Conservation (phyloP, 2,329 filamentous ascomycete species). For the Ophiostoma perfectum region DNA sequence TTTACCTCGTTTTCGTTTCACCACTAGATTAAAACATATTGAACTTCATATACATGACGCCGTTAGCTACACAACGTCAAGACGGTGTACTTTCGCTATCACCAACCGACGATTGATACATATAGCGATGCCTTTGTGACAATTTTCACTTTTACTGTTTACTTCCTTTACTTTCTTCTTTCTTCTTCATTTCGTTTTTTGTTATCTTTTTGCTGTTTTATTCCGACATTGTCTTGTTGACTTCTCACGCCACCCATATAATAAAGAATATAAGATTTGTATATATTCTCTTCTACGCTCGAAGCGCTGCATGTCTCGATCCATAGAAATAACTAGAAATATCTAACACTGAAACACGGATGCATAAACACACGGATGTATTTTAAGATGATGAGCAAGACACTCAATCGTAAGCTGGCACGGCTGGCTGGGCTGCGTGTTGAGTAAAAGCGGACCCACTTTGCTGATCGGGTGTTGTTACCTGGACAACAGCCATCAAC, state of each 20-base stretch:
- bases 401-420: not conserved
- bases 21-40: too few relatives aligned
- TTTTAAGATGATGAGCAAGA: not conserved
- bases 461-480: constrained; percentile 16
- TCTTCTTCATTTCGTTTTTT: not conserved
- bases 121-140: too few relatives aligned
- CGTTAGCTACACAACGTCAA: too few relatives aligned
- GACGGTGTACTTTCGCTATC: too few relatives aligned
- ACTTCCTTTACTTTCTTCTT: not conserved
- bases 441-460: not conserved
- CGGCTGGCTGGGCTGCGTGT: not conserved
- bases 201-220: not conserved
- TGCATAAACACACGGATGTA: not conserved
- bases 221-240: not conserved
- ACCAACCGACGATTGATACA: too few relatives aligned
- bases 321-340: not conserved
- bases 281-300: too few relatives aligned
- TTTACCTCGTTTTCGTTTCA: not conserved
- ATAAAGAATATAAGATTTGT: too few relatives aligned
- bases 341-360: not conserved
- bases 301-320: not conserved
- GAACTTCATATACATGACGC: too few relatives aligned
- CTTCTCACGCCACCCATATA: too few relatives aligned
- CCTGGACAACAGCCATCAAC: constrained; percentile 21
- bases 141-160: not conserved